phyloP scores from a whole-genome alignment of 2,329 filamentous ascomycete genomes.

The Fusarium sublunatum region DNA sequence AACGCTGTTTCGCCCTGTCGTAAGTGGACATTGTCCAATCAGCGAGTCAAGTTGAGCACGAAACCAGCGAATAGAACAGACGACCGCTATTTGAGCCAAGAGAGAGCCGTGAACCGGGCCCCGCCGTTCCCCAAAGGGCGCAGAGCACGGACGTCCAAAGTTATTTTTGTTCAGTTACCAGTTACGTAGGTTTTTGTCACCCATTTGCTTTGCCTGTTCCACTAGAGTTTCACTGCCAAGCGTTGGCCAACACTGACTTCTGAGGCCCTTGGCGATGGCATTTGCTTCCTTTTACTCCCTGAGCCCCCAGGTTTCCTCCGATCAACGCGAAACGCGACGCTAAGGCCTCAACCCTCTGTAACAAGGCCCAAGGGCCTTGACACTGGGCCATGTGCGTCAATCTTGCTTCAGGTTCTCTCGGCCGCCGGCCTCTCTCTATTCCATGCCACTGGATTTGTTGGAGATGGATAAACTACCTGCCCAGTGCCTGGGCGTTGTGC shows the following conservation, averaged over 20 bases:
- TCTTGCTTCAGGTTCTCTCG: slow-evolving; percentile 17
- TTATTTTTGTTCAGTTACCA: slow-evolving; percentile 49
- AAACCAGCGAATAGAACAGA: slow-evolving; percentile 20
- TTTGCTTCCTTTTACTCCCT: slow-evolving; percentile 13
- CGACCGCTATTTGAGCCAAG: slow-evolving; percentile 24
- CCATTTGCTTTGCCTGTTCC: slow-evolving; percentile 18
- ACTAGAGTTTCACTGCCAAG: slow-evolving; percentile 2
- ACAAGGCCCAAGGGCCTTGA: slow-evolving; percentile 26
- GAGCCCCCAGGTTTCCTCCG: slow-evolving; percentile 14
- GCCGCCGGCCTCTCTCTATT: slow-evolving; percentile 14
- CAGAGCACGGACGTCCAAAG: slow-evolving; percentile 43
- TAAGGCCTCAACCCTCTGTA: slow-evolving; percentile 29
- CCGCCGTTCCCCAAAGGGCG: slow-evolving; percentile 3
- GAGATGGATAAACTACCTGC: not conserved
- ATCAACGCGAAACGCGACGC: slow-evolving; percentile 16
- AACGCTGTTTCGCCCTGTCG: slow-evolving; percentile 23
- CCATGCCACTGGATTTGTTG: not conserved
- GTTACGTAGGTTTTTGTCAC: slow-evolving; percentile 44
- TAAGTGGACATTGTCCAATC: slow-evolving; percentile 25
- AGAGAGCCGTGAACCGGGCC: slow-evolving; percentile 18
- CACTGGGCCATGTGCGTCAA: slow-evolving; percentile 40
- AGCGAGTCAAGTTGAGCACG: not conserved
- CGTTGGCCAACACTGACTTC: slow-evolving; percentile 18
- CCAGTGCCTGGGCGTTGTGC: slow-evolving; percentile 9
- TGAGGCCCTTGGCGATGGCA: slow-evolving; percentile 19